A percentile compares a stretch with the other conserved stretches of the same genome.
Evolutionary conservation across 768 basidiomycete genomes (phyloP).

Genomic region (Phaeotremella skinneri): DNA sequence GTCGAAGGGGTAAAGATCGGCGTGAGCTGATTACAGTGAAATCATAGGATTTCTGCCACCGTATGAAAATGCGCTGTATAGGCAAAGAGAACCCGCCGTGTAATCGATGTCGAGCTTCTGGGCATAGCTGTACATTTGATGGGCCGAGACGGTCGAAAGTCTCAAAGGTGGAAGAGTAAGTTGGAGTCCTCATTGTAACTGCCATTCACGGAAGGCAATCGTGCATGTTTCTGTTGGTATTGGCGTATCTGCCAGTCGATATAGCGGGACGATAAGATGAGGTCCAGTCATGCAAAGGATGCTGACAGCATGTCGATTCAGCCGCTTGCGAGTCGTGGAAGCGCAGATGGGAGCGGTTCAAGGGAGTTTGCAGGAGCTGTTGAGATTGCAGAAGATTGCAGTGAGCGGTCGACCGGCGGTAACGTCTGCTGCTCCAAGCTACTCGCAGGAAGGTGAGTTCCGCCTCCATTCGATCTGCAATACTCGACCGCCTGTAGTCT

Average conservation of each 20-base stretch:
- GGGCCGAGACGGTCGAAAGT: slow-evolving; percentile 41
- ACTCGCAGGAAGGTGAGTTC: background rate
- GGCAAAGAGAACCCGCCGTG: slow-evolving; percentile 1
- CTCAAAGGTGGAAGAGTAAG: slow-evolving; percentile 44
- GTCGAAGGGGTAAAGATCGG: too few species aligned
- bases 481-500: too few species aligned
- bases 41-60: slow-evolving; percentile 4
- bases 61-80: slow-evolving; percentile 1
- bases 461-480: too few species aligned
- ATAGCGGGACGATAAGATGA: background rate
- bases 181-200: background rate
- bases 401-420: background rate
- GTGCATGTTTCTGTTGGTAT: too few species aligned
- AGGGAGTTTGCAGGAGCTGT: slow-evolving; percentile 31
- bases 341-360: slow-evolving; percentile 40
- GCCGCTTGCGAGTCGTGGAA: slow-evolving; percentile 40
- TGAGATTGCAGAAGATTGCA: slow-evolving; percentile 26
- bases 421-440: background rate
- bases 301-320: slow-evolving; percentile 3
- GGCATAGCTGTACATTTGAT: slow-evolving; percentile 42
- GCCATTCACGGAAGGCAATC: too few species aligned
- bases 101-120: slow-evolving; percentile 8
- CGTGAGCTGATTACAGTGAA: too few species aligned
- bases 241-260: background rate
- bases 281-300: too few species aligned